Evolutionary conservation across 768 basidiomycete genomes (phyloP).

Genomic region (Artomyces pyxidatus): DNA sequence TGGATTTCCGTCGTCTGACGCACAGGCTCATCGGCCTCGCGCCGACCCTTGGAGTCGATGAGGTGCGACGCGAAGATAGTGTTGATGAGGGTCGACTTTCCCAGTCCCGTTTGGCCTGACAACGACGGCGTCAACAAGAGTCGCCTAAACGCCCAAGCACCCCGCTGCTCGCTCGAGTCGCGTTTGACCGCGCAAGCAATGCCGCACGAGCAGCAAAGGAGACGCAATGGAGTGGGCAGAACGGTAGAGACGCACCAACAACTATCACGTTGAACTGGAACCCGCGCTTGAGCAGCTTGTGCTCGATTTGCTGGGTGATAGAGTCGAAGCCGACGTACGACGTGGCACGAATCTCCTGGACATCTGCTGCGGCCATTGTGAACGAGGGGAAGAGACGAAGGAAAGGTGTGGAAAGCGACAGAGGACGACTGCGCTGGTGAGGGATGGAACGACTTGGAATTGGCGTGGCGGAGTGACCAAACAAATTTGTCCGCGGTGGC

Average conservation of each 20-base stretch:
- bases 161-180: too few species aligned
- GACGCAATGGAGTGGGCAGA: conserved; percentile 1
- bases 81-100: conserved; percentile 98
- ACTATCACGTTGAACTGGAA: conserved; percentile 99
- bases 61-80: conserved; percentile 98
- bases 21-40: conserved; percentile 80
- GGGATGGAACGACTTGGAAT: not conserved
- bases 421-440: not conserved
- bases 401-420: not conserved
- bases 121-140: not conserved
- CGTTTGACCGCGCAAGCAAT: too few species aligned
- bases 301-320: conserved; percentile 96
- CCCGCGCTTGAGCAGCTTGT: conserved; percentile 97
- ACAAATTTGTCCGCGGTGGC: not conserved
- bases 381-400: not conserved
- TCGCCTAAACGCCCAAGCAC: not conserved
- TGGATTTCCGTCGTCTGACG: conserved; percentile 97
- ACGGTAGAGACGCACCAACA: conserved; percentile 57
- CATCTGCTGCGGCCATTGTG: conserved; percentile 14
- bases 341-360: conserved; percentile 79
- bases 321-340: conserved; percentile 98
- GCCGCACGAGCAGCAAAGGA: not conserved
- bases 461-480: not conserved
- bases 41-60: conserved; percentile 93
- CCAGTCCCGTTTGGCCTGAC: conserved; percentile 91